These are phyloP conservation scores for Borovskyia barvae DNA, from an alignment of 208 protist species.

Conservation along the genomic window DNA sequence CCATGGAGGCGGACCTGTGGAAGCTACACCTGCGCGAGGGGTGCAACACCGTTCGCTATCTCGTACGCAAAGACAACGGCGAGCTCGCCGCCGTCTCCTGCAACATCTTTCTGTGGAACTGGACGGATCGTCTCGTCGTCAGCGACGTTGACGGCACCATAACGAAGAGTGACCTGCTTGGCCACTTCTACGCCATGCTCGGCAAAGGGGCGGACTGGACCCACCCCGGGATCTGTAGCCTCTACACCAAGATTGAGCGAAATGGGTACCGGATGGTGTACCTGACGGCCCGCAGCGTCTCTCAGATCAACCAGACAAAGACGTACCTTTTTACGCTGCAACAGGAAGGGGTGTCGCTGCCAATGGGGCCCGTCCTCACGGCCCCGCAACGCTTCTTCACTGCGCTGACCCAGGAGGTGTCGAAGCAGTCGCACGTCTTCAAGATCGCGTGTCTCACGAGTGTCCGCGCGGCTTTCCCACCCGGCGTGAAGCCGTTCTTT, in stretches of 20 bases:
- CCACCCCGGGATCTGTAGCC: slow-evolving; percentile 91
- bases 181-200: slow-evolving; percentile 92
- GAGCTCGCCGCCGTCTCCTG: slow-evolving; percentile 72
- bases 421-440: slow-evolving; percentile 88
- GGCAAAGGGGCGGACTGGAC: slow-evolving; percentile 93
- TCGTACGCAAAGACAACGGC: slow-evolving; percentile 67
- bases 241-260: slow-evolving; percentile 92
- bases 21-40: slow-evolving; percentile 88
- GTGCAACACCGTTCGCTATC: slow-evolving; percentile 91
- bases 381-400: slow-evolving; percentile 84
- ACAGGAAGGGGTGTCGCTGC: slow-evolving; percentile 76
- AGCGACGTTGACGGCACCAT: slow-evolving; percentile 99
- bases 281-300: slow-evolving; percentile 85
- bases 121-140: slow-evolving; percentile 93
- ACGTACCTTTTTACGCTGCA: slow-evolving; percentile 79
- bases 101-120: slow-evolving; percentile 94
- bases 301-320: slow-evolving; percentile 83
- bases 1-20: slow-evolving; percentile 85
- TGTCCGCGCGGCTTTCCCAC: slow-evolving; percentile 77
- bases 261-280: slow-evolving; percentile 97
- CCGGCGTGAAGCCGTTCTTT: slow-evolving; percentile 73
- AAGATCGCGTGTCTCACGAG: slow-evolving; percentile 86
- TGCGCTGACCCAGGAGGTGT: slow-evolving; percentile 87
- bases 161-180: slow-evolving; percentile 96
- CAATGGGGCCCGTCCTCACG: slow-evolving; percentile 87